Evolutionary conservation across 805 yeast genomes (phyloP), one percentile per base, ranked within the genome.

Genomic region (Clavispora fructus): DNA sequence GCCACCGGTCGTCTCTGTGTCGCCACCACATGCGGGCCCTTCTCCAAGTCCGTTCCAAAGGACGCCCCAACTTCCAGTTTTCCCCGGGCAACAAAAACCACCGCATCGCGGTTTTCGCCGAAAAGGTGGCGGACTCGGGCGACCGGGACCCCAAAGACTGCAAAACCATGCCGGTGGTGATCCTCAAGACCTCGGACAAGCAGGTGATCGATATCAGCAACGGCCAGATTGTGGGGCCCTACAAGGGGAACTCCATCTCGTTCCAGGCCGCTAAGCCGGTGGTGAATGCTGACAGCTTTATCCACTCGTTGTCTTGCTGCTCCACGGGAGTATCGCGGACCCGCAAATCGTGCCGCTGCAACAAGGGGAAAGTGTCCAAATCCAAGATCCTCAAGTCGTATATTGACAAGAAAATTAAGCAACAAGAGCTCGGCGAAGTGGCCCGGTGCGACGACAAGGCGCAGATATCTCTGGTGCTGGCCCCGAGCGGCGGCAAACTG

Each of bases 1-100:
- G 98, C 14, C 99, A 92, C 60, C 69, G 99, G 35, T 87, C 97
- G 1, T 82, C 92, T 1, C 80, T 84, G 45, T 92, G 99, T 64
- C 79, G 79, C 44, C 99, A 92, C 64, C 79, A 85, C 28, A 73
- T 78, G 43, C 74, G 97, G 40, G 88, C 94, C 23, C 70, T 92
- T 35, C 82, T 91, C 11, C 87, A 89, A 57, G 97, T 92, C 11
- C 75, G 96, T 26, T 79, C 87, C n/a, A 78, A 96, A 48, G 99
- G 98, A 0, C 68, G 98, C 40, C 97, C 97, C 0, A 72, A 78
- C 26, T 74, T 80, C 9, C 80, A 75, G 43, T 47, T 46, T 30
- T 78, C 78, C 6, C 69, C 70, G 41, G 71, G 71, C 23, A 72
- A 71, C 54, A 73, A 73, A 26, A 67, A 71, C 55, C 82, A 79